phyloP scores from a whole-genome alignment of 1,139 yeast species.

The Arxiozyma telluris region DNA sequence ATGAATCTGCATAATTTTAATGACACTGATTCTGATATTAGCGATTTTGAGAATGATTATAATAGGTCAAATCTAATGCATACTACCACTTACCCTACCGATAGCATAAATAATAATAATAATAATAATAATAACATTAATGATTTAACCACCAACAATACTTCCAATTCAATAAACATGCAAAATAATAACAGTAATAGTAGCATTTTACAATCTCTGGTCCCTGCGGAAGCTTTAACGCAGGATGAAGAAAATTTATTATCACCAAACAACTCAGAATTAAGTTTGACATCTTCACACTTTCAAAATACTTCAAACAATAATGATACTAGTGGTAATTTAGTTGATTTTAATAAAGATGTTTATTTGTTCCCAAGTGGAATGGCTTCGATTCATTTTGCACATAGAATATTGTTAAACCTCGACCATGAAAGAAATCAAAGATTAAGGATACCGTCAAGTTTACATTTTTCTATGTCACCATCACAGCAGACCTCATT shows the following conservation, averaged over 20 bases:
- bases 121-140: not conserved
- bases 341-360: constrained; percentile 34
- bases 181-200: too few species aligned
- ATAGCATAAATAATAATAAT: not conserved
- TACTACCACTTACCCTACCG: not conserved
- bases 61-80: not conserved
- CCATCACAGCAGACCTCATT: not conserved
- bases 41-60: constrained; percentile 7
- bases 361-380: constrained; percentile 84
- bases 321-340: not conserved
- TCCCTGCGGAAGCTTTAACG: constrained; percentile 24
- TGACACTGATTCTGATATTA: constrained; percentile 8
- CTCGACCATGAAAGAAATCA: constrained; percentile 26
- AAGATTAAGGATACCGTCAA: constrained; percentile 14
- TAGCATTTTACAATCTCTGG: constrained; percentile 10
- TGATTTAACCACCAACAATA: too few species aligned
- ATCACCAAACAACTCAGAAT: not conserved
- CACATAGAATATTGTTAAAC: constrained; percentile 59
- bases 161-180: too few species aligned
- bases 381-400: constrained; percentile 82
- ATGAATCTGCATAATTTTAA: constrained; percentile 8
- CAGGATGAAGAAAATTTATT: not conserved
- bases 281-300: not conserved
- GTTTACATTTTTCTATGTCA: constrained; percentile 3
- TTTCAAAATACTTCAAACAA: not conserved